Evolutionary conservation across 306 rosid species (phyloP).

Genomic region (Pueraria montana): DNA sequence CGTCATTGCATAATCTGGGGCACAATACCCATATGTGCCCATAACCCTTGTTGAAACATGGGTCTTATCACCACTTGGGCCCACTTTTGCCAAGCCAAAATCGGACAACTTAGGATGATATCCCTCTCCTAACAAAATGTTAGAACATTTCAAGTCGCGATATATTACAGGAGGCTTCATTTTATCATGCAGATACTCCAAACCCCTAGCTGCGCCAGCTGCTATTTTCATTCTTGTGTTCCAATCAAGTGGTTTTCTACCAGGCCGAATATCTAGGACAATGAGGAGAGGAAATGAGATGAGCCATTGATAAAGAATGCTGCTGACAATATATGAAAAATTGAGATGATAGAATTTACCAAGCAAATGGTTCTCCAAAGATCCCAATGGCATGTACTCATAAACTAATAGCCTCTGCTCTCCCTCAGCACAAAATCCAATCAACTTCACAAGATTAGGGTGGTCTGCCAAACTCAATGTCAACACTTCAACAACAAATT

Average conservation of each 20-base stretch:
- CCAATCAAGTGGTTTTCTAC: conserved; percentile 77
- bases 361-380: conserved; percentile 80
- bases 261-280: conserved; percentile 59
- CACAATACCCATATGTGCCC: conserved; percentile 93
- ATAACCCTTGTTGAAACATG: conserved; percentile 81
- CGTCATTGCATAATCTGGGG: conserved; percentile 88
- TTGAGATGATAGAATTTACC: conserved; percentile 58
- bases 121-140: conserved; percentile 84
- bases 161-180: conserved; percentile 81
- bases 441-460: conserved; percentile 79
- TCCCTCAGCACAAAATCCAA: conserved; percentile 88
- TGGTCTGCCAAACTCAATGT: conserved; percentile 80
- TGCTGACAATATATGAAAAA: conserved; percentile 10
- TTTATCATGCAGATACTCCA: conserved; percentile 85
- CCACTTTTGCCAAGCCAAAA: conserved; percentile 90
- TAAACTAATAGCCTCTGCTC: conserved; percentile 85
- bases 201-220: conserved; percentile 81
- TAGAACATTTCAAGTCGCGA: conserved; percentile 87
- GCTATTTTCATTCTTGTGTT: conserved; percentile 86
- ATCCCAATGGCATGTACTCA: conserved; percentile 88
- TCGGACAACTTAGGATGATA: conserved; percentile 85
- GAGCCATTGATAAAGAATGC: background rate
- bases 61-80: conserved; percentile 81
- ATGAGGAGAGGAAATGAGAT: background rate
- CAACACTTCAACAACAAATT: conserved; percentile 81